Evolutionary conservation across 768 basidiomycete species (phyloP).

Genomic region (Candolleomyces efflorescens): DNA sequence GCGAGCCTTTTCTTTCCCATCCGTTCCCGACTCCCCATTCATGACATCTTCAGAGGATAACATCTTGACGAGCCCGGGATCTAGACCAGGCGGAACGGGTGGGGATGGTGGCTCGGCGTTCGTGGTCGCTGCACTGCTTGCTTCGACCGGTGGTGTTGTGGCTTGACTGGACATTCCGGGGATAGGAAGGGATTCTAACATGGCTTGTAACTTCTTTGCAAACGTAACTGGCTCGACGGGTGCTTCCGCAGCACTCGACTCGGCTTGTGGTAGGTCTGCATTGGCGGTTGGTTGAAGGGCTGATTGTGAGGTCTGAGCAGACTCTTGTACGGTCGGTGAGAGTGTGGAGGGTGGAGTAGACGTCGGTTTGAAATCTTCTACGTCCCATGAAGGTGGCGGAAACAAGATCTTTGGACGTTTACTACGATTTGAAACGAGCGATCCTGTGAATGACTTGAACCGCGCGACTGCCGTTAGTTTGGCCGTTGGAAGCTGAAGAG

Average conservation of each 20-base stretch:
- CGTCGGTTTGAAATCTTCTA: constrained; percentile 25
- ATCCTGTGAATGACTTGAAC: constrained; percentile 30
- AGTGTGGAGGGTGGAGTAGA: constrained; percentile 3
- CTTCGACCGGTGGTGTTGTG: constrained; percentile 5
- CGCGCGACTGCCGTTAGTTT: constrained; percentile 33
- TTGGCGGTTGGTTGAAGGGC: constrained; percentile 1
- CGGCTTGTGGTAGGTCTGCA: constrained; percentile 1
- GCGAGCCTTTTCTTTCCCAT: constrained; percentile 19
- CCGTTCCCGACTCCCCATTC: constrained; percentile 43
- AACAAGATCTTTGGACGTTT: constrained; percentile 25
- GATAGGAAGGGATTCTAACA: constrained; percentile 34
- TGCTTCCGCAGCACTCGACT: constrained; percentile 8
- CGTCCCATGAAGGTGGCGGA: constrained; percentile 46
- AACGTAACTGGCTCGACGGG: constrained; percentile 32
- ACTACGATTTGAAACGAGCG: constrained; percentile 15
- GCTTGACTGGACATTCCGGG: constrained; percentile 19
- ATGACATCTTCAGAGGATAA: constrained; percentile 61
- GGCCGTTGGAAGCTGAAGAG: constrained; percentile 20
- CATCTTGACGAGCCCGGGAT: constrained; percentile 44
- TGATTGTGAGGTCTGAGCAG: constrained; percentile 6
- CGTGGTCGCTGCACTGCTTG: neutral
- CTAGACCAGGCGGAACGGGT: constrained; percentile 39
- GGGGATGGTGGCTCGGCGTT: constrained; percentile 18
- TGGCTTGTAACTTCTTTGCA: constrained; percentile 29
- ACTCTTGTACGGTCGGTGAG: neutral